Base-by-base conservation (phyloP, 495 filamentous ascomycete genomes). In the Trichoderma gamsii region DNA sequence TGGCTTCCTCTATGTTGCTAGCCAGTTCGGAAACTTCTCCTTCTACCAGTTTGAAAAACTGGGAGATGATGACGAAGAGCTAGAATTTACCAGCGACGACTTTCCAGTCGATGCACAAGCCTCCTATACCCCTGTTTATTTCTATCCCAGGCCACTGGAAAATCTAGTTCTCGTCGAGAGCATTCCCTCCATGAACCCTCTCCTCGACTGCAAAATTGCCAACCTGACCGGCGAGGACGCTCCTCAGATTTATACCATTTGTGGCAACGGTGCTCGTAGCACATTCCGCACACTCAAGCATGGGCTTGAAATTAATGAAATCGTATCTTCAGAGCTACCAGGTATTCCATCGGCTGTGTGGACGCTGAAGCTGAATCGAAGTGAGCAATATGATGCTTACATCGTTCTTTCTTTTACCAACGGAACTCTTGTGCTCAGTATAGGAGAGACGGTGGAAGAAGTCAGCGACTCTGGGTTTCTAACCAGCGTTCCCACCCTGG, bases 31-130 rank as follows among this genome's bases (percentile, higher is more conserved):
- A 18, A 93, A 97, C 70, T 92, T 96, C 74, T 88, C 93, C 70
- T 93, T 99, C 69, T 98, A 98, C 76, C 93, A 97, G 76, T 97
- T 99, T 70, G 92, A 97, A 74, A 96, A 97, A 74, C 86, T 99
- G 21, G 95, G 93, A n/a, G 95, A 99, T 71, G 93, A 97, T 72
- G 90, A 94, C 70, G 89, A 96, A 23, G 93, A 97, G 75, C 82
- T 85, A 3, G 91, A 93, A 73, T 96, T 90, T 72, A 86, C 81
- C 59, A 97, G 93, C 75, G 91, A 97, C 63, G 80, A 88, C 52
- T 95, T 90, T 72, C 89, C 92, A 2, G 84, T 88, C 1, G 91
- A 97, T 72, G 83, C 88, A 0, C 80, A 81, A 3, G 85, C 87
- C 35, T 77, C 86, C 1, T 93, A 90, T 72, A 81, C 81, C 3